Conservation (phyloP, 805 yeast genomes). For the Helenozyma baotianmanensis region DNA sequence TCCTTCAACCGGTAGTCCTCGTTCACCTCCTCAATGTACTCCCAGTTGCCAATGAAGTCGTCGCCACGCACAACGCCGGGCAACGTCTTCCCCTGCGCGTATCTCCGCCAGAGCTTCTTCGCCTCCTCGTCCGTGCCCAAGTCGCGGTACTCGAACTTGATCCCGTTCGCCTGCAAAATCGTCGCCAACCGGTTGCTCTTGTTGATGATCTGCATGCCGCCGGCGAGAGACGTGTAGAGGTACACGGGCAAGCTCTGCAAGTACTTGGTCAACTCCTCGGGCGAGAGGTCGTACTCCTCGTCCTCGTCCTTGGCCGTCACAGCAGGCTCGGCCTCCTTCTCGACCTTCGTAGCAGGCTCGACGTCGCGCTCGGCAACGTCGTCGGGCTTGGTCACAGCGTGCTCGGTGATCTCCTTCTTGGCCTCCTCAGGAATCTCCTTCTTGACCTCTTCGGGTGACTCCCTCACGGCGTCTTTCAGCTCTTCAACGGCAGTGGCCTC, state of each 20-base stretch:
- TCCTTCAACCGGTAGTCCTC: slow-evolving; percentile 68
- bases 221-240: slow-evolving; percentile 80
- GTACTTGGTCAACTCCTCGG: slow-evolving; percentile 41
- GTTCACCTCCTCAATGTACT: slow-evolving; percentile 80
- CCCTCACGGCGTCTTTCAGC: slow-evolving; percentile 1
- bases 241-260: slow-evolving; percentile 58
- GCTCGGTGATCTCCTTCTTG: background rate
- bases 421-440: too few species aligned
- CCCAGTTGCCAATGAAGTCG: slow-evolving; percentile 79
- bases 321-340: too few species aligned
- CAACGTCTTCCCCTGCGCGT: slow-evolving; percentile 62
- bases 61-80: slow-evolving; percentile 86
- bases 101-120: slow-evolving; percentile 76
- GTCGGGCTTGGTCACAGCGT: too few species aligned
- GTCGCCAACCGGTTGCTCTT: slow-evolving; percentile 74
- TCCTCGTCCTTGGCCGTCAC: slow-evolving; percentile 9
- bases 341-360: too few species aligned
- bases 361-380: background rate
- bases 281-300: slow-evolving; percentile 31
- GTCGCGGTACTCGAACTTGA: slow-evolving; percentile 67
- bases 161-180: slow-evolving; percentile 68
- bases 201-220: slow-evolving; percentile 74
- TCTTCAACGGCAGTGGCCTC: background rate
- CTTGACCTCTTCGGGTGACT: slow-evolving; percentile 3
- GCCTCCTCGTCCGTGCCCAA: slow-evolving; percentile 87